Evolutionary conservation across 148 eudicot genomes (phyloP).

Genomic region (Heliamphora exappendiculata): DNA sequence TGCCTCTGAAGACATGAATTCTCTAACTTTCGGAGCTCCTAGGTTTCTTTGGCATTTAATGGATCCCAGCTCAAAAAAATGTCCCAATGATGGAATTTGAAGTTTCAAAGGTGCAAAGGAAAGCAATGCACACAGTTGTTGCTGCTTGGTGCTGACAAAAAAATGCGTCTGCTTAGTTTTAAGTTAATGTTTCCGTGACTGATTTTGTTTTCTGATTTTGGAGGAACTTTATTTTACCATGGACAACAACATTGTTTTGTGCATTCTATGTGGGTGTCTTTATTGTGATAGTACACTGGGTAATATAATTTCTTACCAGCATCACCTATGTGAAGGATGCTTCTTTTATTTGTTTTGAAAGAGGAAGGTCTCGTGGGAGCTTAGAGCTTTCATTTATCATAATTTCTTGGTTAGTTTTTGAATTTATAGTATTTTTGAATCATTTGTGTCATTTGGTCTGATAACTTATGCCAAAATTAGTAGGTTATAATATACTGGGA

Average conservation of each 20-base stretch:
- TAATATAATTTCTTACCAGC: no score
- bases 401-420: constrained; percentile 63
- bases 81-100: constrained; percentile 99
- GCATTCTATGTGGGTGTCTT: no score
- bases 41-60: constrained; percentile 91
- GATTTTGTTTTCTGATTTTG: no score
- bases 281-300: no score
- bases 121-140: background rate
- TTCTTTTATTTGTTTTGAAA: no score
- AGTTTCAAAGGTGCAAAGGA: constrained; percentile 59
- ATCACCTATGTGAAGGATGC: no score
- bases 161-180: no score
- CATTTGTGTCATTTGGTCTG: background rate
- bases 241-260: no score
- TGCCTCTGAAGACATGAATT: constrained; percentile 99
- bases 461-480: background rate
- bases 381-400: constrained; percentile 78
- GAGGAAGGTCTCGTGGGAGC: constrained; percentile 99
- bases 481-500: background rate
- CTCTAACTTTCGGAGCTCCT: constrained; percentile 94
- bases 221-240: no score
- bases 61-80: constrained; percentile 96
- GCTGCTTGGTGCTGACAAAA: no score
- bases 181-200: no score
- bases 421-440: background rate